Evolutionary conservation across 768 basidiomycete genomes (phyloP), one percentile per base, ranked within the genome.

Genomic region (Pleurotus giganteus): DNA sequence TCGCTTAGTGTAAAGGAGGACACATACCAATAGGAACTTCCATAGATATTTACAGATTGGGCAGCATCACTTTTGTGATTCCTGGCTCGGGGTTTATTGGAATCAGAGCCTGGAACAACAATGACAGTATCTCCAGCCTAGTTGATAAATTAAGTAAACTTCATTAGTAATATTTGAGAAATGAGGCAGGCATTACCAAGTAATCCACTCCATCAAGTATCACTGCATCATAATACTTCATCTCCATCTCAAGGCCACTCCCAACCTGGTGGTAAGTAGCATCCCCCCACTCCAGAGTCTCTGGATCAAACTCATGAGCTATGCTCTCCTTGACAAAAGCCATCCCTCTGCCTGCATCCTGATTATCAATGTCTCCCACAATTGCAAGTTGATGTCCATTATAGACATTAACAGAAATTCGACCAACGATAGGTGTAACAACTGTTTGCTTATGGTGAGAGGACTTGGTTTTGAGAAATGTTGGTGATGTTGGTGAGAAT

Each of bases 81-180:
- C 45, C 69, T 68, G 15, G 73, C 74, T 5, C 81, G 69, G 27
- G 58, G 63, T 55, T 53, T 65, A 54, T 82, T 68, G 29, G 69
- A 69, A 53, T 85, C 83, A 28, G 71, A 58, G 1, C 85, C 87
- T 9, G 81, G 80, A 57, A 77, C 74, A 2, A 88, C 82, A 74
- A 86, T 81, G 0, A 88, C 80, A 45, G 77, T 65, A 56, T 89
- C 85, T 9, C 86, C 85, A 39, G 76, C 69, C 88, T 89, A 42
- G 1, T n/a, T 32, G 36, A 6, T 21, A 26, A 2, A 61, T 43
- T 26, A 2, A 27, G 27, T 6, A 11, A 42, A 4, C 29, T 41
- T 19, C 24, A 4, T 15, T 43, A 13, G 24, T 24, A 4, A n/a
- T 15, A 15, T 36, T n/a, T 15, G 37, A 27, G 31, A 26, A 31